A percentile compares a stretch with the other conserved stretches of the same genome.
Conservation (phyloP, 2,329 filamentous ascomycete species). For the Exophiala sideris region DNA sequence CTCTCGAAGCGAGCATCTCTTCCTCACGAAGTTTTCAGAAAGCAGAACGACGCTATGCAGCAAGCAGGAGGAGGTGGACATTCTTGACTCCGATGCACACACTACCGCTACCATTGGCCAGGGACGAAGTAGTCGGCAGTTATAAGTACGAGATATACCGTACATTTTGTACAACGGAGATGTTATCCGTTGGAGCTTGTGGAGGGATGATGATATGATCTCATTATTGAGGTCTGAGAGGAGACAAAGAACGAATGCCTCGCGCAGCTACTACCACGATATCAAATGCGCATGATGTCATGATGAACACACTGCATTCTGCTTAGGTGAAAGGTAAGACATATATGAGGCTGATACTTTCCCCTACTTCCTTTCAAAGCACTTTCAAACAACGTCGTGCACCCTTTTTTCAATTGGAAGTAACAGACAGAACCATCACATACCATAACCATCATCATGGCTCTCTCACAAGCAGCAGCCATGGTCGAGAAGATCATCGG, state of each 20-base stretch:
- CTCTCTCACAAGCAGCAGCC: constrained; percentile 64
- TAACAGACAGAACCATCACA: neutral
- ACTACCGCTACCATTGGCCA: no score
- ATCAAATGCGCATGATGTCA: constrained; percentile 19
- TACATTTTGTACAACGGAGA: no score
- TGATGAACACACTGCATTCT: constrained; percentile 18
- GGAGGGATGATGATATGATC: neutral
- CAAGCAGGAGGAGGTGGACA: no score
- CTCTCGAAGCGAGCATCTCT: no score
- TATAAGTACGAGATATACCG: neutral
- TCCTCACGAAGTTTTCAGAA: no score
- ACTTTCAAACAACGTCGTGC: neutral
- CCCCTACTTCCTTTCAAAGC: neutral
- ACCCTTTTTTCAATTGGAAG: neutral
- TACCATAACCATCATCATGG: constrained; percentile 42
- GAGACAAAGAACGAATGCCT: no score
- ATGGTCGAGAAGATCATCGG: constrained; percentile 65
- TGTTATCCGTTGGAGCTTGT: no score
- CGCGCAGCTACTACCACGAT: neutral
- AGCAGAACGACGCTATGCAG: no score
- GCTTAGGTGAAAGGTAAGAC: constrained; percentile 1
- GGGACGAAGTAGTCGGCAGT: no score
- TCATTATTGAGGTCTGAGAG: neutral
- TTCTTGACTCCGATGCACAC: no score
- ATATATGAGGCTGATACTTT: neutral